Conservation (phyloP, 805 yeast species). For the Ogataea trehalophila region DNA sequence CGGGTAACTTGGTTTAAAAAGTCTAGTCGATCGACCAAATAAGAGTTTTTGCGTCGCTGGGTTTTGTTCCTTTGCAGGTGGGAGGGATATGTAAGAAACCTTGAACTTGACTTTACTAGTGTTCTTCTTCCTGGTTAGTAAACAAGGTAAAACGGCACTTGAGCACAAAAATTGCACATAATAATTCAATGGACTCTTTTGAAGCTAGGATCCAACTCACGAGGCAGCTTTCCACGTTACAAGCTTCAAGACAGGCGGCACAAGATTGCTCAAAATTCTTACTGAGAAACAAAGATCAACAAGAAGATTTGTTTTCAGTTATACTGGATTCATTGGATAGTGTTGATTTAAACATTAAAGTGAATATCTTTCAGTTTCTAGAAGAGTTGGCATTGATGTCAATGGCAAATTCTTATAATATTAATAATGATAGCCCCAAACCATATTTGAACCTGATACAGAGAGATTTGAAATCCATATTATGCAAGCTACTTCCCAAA, state of each 20-base stretch:
- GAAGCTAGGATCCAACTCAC: conserved; percentile 77
- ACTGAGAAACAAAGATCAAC: conserved; percentile 49
- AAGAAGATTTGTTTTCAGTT: conserved; percentile 65
- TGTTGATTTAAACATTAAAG: conserved; percentile 54
- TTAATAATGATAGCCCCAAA: not conserved
- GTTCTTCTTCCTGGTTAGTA: not conserved
- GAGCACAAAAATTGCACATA: too few relatives aligned
- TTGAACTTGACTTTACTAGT: too few relatives aligned
- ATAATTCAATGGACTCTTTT: conserved; percentile 69
- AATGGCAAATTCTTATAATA: conserved; percentile 10
- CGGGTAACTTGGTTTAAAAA: not conserved
- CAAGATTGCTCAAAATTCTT: conserved; percentile 52
- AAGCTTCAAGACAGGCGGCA: conserved; percentile 55
- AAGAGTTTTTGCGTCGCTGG: too few relatives aligned
- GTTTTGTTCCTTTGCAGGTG: too few relatives aligned
- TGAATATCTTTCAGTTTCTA: conserved; percentile 65
- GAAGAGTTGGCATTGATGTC: conserved; percentile 52
- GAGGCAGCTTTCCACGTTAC: conserved; percentile 57
- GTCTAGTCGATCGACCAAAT: not conserved
- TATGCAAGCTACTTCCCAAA: conserved; percentile 34
- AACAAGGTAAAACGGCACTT: too few relatives aligned
- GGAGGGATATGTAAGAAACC: too few relatives aligned
- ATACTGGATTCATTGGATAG: conserved; percentile 53
- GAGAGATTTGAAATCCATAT: conserved; percentile 30
- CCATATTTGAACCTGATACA: conserved; percentile 21